Conservation (phyloP, 306 rosid species). For the Vigna reflexopilosa region DNA sequence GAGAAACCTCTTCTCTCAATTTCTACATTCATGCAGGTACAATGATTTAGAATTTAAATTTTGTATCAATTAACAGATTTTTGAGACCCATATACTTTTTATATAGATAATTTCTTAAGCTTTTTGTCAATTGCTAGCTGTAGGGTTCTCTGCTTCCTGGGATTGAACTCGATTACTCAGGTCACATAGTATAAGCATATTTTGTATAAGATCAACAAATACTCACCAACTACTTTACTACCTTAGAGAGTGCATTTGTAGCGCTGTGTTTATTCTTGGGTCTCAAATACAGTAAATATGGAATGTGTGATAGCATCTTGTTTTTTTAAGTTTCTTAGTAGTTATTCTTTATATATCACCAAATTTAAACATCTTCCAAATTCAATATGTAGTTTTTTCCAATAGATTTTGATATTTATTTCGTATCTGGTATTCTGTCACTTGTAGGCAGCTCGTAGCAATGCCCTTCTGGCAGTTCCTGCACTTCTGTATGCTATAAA, state of each 20-base stretch:
- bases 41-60: slow-evolving; percentile 32
- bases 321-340: slow-evolving; percentile 9
- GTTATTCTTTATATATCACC: slow-evolving; percentile 1
- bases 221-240: background rate
- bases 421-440: slow-evolving; percentile 36
- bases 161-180: slow-evolving; percentile 27
- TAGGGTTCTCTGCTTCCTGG: slow-evolving; percentile 26
- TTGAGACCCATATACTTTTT: slow-evolving; percentile 24
- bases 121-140: slow-evolving; percentile 22
- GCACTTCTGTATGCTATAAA: slow-evolving; percentile 95
- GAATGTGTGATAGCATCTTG: slow-evolving; percentile 2
- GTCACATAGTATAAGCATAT: slow-evolving; percentile 11
- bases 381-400: slow-evolving; percentile 23
- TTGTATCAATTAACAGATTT: slow-evolving; percentile 22
- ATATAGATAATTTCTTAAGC: slow-evolving; percentile 19
- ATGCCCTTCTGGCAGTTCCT: slow-evolving; percentile 96
- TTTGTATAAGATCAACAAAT: slow-evolving; percentile 18
- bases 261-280: background rate
- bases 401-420: slow-evolving; percentile 37
- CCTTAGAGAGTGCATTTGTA: slow-evolving; percentile 3
- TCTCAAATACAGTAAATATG: background rate
- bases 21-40: slow-evolving; percentile 87
- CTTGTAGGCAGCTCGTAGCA: slow-evolving; percentile 95
- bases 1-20: slow-evolving; percentile 97
- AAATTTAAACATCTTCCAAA: slow-evolving; percentile 21